Conservation (phyloP, 2,329 filamentous ascomycete species). For the Aspergillus udagawae region DNA sequence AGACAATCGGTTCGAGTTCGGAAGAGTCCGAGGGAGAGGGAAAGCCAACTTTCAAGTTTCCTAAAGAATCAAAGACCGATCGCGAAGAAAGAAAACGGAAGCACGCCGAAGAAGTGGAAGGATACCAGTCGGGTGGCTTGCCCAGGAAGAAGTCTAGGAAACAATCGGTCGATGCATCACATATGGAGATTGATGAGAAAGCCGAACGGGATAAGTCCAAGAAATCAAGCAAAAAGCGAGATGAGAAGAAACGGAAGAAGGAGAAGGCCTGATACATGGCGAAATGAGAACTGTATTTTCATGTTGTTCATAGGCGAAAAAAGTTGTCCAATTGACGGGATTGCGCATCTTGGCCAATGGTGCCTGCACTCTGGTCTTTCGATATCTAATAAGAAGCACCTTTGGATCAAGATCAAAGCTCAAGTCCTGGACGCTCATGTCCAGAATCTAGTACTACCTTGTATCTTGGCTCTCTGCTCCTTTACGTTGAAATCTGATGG, state of each 20-base stretch:
- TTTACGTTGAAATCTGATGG: too few species aligned
- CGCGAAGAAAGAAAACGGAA: conserved; percentile 37
- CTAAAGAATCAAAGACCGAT: conserved; percentile 21
- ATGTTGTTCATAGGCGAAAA: conserved; percentile 4
- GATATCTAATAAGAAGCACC: not conserved
- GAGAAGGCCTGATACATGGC: conserved; percentile 19
- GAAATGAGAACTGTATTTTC: not conserved
- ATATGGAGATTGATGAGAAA: conserved; percentile 20
- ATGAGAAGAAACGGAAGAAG: conserved; percentile 41
- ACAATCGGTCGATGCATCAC: conserved; percentile 15
- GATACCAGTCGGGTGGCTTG: conserved; percentile 16
- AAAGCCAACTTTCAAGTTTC: conserved; percentile 27
- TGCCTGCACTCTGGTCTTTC: conserved; percentile 12
- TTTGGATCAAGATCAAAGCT: not conserved
- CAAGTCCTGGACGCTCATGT: too few species aligned
- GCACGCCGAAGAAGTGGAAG: conserved; percentile 29
- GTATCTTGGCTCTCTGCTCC: too few species aligned
- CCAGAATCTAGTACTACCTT: not conserved
- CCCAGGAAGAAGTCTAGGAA: conserved; percentile 42
- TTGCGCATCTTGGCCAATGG: conserved; percentile 41
- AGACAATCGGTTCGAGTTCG: conserved; percentile 35
- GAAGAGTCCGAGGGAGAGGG: conserved; percentile 36
- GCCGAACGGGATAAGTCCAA: conserved; percentile 27
- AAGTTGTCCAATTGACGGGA: conserved; percentile 14
- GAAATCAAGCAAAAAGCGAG: conserved; percentile 32